Base-by-base conservation (phyloP, 805 yeast species). In the Cyberlindnera xylosilytica region DNA sequence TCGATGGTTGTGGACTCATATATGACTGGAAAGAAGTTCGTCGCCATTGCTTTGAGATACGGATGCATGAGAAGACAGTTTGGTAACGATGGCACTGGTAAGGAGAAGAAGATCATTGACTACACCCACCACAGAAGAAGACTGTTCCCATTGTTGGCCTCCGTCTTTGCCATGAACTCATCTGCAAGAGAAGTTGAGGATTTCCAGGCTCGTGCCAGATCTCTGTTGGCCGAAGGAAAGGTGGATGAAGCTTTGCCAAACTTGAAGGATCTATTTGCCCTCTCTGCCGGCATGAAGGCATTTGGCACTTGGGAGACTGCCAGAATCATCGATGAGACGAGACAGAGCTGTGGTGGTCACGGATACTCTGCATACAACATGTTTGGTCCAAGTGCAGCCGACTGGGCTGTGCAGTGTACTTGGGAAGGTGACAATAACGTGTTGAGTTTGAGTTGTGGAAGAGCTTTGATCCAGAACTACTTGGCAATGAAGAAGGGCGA, bases 351-450 rank as follows among this genome's bases (percentile, higher is more conserved):
- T 33, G 46, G 46, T 36, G 46, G 46, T 20, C 96, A 87, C 64
- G 97, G 97, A 24, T 89, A 89, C 66, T 86, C 96, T 10, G 78
- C 88, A 13, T 90, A 89, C 64, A 79, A 86, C 54, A 95, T 88
- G 0, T 89, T 89, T 60, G 96, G 93, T 32, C 84, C 81, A 58
- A 88, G 87, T 11, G 87, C 78, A 68, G 76, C 77, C 47, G 97
- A 89, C 63, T 91, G 95, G 87, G 96, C 83, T 15, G 97, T 89
- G 30, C 96, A 90, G 68, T 88, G 96, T 66, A 89, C 97, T 20
- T 90, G 97, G 97, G 97, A 89, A 70, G 97, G 97, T 63, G 97
- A 89, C 63, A 90, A 89, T 69, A 89, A 81, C 56, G 83, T 89
- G 29, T 72, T 89, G 50, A 83, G 87, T 3, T 77, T 87, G 64